phyloP scores from a whole-genome alignment of 257 asterid species.

The Capsicum chinense region DNA sequence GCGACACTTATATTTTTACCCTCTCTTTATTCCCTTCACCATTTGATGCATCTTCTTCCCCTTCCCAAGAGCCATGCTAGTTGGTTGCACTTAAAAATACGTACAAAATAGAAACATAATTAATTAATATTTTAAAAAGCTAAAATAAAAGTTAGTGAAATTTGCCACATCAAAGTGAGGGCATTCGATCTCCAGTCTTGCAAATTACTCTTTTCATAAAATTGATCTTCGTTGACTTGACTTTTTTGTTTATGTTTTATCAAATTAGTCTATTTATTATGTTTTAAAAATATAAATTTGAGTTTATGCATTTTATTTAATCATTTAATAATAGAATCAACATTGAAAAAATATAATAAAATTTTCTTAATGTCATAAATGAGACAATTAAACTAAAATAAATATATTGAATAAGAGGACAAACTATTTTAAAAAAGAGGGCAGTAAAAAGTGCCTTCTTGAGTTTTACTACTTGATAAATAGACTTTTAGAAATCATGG shows the following conservation, averaged over 20 bases:
- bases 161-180: slow-evolving; percentile 12
- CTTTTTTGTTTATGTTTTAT: too few species aligned
- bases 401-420: too few species aligned
- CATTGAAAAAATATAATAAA: too few species aligned
- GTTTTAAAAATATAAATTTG: too few species aligned
- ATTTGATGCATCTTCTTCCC: neutral
- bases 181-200: neutral
- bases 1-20: neutral
- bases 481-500: neutral
- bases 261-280: too few species aligned
- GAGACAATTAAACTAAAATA: too few species aligned
- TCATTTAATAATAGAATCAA: too few species aligned
- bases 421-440: too few species aligned
- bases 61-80: neutral
- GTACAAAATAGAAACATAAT: neutral
- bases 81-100: neutral
- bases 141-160: neutral
- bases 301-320: too few species aligned
- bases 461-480: slow-evolving; percentile 1
- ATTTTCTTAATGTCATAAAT: too few species aligned
- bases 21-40: neutral
- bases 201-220: neutral
- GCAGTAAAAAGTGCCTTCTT: neutral
- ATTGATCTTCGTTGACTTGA: too few species aligned
- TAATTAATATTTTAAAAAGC: too few species aligned